A percentile compares a stretch with the other conserved stretches of the same genome.
Evolutionary conservation across 1,139 yeast genomes (phyloP).

Genomic region (Pichia sp.): DNA sequence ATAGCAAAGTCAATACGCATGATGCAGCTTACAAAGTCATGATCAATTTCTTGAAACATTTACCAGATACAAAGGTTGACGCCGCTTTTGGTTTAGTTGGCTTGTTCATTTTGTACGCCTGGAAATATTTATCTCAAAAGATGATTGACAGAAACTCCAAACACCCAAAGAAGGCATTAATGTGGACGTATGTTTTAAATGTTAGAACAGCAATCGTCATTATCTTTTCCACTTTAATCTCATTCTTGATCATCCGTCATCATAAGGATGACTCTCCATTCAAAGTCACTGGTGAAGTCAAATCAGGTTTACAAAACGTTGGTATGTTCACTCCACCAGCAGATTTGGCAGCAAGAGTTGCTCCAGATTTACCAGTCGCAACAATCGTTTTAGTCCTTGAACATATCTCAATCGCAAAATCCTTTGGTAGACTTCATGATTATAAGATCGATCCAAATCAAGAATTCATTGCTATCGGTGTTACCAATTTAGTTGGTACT

Average conservation of each 20-base stretch:
- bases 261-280: slow-evolving; percentile 43
- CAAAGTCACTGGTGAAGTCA: slow-evolving; percentile 70
- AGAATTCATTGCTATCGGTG: slow-evolving; percentile 93
- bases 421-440: slow-evolving; percentile 90
- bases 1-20: slow-evolving; percentile 66
- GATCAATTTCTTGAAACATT: slow-evolving; percentile 68
- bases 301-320: slow-evolving; percentile 75
- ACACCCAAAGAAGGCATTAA: slow-evolving; percentile 53
- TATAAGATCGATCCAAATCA: slow-evolving; percentile 92
- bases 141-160: slow-evolving; percentile 72
- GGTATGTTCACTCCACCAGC: slow-evolving; percentile 69
- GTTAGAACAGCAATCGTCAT: slow-evolving; percentile 81
- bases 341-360: slow-evolving; percentile 61
- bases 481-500: slow-evolving; percentile 85
- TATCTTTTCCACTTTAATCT: slow-evolving; percentile 71
- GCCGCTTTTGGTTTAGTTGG: slow-evolving; percentile 89
- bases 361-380: slow-evolving; percentile 82
- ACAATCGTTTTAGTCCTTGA: slow-evolving; percentile 79
- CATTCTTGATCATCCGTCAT: slow-evolving; percentile 43
- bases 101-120: slow-evolving; percentile 61
- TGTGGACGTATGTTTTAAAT: slow-evolving; percentile 66
- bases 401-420: slow-evolving; percentile 91
- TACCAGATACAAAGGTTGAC: slow-evolving; percentile 65
- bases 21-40: slow-evolving; percentile 67
- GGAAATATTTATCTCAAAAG: slow-evolving; percentile 59